Evolutionary conservation across 2,329 filamentous ascomycete genomes (phyloP).

Genomic region (Hypomyces perniciosus): DNA sequence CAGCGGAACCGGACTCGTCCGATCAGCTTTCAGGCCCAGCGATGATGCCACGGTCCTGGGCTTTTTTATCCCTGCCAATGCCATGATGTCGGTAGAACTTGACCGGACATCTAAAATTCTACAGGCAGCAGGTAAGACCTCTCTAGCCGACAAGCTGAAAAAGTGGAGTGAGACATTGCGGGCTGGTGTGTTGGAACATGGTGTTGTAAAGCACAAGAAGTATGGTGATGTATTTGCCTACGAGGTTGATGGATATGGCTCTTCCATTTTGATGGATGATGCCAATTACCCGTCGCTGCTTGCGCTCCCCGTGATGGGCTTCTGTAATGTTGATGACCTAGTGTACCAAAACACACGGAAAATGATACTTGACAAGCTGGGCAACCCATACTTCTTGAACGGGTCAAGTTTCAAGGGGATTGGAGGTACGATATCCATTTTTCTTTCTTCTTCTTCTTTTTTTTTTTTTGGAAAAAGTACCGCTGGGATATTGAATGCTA

Average conservation of each 20-base stretch:
- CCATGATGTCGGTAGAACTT: slow-evolving; percentile 90
- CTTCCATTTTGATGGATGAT: slow-evolving; percentile 79
- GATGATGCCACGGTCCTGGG: slow-evolving; percentile 93
- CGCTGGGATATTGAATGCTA: slow-evolving; percentile 10
- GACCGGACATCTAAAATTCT: slow-evolving; percentile 67
- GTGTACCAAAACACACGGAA: slow-evolving; percentile 84
- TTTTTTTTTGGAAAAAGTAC: not conserved
- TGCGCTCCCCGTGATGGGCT: slow-evolving; percentile 72
- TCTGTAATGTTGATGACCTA: slow-evolving; percentile 56
- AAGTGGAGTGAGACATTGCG: slow-evolving; percentile 57
- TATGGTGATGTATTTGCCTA: slow-evolving; percentile 79
- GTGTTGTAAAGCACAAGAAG: slow-evolving; percentile 67
- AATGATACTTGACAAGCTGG: slow-evolving; percentile 63
- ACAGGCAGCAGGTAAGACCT: slow-evolving; percentile 49
- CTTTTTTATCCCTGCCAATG: slow-evolving; percentile 92
- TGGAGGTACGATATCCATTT: slow-evolving; percentile 55
- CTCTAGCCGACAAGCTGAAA: slow-evolving; percentile 50
- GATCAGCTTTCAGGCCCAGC: slow-evolving; percentile 88
- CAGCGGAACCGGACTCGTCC: slow-evolving; percentile 73
- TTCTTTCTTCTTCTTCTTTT: not conserved
- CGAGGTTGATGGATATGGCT: slow-evolving; percentile 83
- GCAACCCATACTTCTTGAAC: slow-evolving; percentile 84
- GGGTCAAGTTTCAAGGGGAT: slow-evolving; percentile 79
- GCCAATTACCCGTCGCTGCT: slow-evolving; percentile 80
- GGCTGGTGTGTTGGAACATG: slow-evolving; percentile 77